Evolutionary conservation across 176 grass and related monocot species (phyloP), one percentile per base, ranked within the genome.

Genomic region (Hsuehochloa calcarea): DNA sequence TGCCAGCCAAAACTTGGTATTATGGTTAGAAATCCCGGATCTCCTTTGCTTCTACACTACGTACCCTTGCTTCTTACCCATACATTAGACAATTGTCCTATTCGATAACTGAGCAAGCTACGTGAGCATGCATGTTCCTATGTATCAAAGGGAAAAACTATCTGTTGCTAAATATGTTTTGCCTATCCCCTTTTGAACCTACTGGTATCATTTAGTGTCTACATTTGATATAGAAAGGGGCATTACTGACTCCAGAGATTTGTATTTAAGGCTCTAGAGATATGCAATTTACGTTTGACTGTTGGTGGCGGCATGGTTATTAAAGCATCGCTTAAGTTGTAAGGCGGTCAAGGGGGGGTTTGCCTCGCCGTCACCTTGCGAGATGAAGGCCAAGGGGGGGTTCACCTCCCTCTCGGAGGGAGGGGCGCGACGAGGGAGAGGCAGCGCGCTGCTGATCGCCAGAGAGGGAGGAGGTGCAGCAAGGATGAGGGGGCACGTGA

Each of bases 11-110:
- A 72, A 64, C 46, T 51, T n/a, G 35, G 77, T 45, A 26, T 3
- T 22, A 65, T 54, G 35, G 26, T 71, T 82, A 43, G 37, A 80
- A 65, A 66, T 10, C 37, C 15, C 59, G 10, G 27, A 44, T 22
- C 60, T 31, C 22, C 8, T 66, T 27, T 85, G 5, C 27, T 51
- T 65, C 27, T 65, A 65, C 45, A 47, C 44, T 13, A 65, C 5
- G 3, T 58, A 75, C 10, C 54, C 52, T 66, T 80, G 27, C 27
- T 61, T 38, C 65, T 38, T 27, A 27, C 44, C 55, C 26, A 27
- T 87, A 74, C 43, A 65, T 51, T 49, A n/a, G 62, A 26, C 75
- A 86, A 49, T 39, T 80, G 15, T 12, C 56, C 5, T 81, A 66
- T 60, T 56, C 10, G 3, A 44, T 59, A 51, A 45, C 26, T 44